Evolutionary conservation across 2,329 filamentous ascomycete genomes (phyloP).

Genomic region (Penicillium sp.): DNA sequence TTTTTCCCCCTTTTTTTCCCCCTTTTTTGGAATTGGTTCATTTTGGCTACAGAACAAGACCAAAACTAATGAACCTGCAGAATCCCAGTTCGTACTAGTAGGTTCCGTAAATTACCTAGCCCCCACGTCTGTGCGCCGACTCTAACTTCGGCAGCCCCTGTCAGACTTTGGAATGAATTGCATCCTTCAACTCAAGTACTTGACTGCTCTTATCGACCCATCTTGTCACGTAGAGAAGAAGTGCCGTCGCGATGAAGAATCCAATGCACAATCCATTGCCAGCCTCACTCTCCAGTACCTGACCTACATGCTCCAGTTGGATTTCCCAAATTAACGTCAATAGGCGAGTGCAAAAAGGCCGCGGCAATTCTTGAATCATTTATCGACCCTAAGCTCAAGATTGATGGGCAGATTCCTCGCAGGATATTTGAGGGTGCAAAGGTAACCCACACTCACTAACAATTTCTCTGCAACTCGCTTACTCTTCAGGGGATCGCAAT

Average conservation of each 20-base stretch:
- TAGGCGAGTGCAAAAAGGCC: constrained; percentile 95
- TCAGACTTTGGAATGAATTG: background rate
- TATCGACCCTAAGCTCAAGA: constrained; percentile 85
- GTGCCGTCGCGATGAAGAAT: constrained; percentile 3
- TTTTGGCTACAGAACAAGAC: no score
- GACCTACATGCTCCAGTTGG: constrained; percentile 19
- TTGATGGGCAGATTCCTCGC: constrained; percentile 92
- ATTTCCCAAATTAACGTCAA: constrained; percentile 24
- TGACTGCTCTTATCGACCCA: background rate
- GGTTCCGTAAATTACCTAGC: no score
- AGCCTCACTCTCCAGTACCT: constrained; percentile 49
- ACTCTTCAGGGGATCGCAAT: constrained; percentile 49
- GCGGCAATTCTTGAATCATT: constrained; percentile 92
- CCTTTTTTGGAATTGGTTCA: no score
- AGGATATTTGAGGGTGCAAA: constrained; percentile 86
- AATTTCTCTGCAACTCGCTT: background rate
- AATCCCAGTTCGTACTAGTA: no score
- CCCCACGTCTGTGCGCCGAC: background rate
- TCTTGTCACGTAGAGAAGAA: background rate
- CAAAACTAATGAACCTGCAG: no score
- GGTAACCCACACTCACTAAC: constrained; percentile 48
- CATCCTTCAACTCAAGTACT: background rate
- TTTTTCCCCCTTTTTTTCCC: no score
- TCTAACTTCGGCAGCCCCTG: background rate
- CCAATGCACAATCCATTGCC: constrained; percentile 49